Evolutionary conservation across 192 early-diverging fungal species (phyloP), one percentile per base, ranked within the genome.

Genomic region (Lobulomyces angularis): DNA sequence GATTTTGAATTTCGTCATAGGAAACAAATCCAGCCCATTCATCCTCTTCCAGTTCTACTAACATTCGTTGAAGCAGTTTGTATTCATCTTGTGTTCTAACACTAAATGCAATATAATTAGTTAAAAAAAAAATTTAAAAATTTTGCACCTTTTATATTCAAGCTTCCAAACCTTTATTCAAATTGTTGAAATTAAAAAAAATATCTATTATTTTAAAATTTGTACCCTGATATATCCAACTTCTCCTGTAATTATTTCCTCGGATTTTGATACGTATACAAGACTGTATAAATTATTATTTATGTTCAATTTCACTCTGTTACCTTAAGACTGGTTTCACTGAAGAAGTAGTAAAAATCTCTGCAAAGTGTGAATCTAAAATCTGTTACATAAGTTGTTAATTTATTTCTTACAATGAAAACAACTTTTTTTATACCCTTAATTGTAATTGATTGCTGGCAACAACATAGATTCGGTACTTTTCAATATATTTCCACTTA

Each of bases 401-500:
- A 47, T 25, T 11, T 12, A 47, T 9, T 48, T 47, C 51, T 39
- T 2, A 46, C 2, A 46, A 9, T 16, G 51, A 17, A 47, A 18
- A 1, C 9, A 12, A 40, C 2, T 56, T 11, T 8, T 26, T 7
- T 27, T 18, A 23, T n/a, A 65, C 55, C 48, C 56, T 68, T 9
- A 67, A 29, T 21, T 64, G 48, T 23, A 67, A 30, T 34, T 67
- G 62, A 17, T 51, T 62, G 26, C 52, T 67, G 3, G 56, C 58
- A 5, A 64, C 50, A n/a, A 68, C 41, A 30, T 43, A 56, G 2
- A 64, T 45, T 31, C 48, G 48, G 18, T 28, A 48, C 12, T 41
- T 51, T 46, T 67, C 64, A 20, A 67, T 28, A 31, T 64, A 46
- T 7, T 61, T 23, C 25, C 66, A 56, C 9, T 46, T n/a, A 21